Conservation (phyloP, 139 green algal genomes). For the Chlorella sp. region DNA sequence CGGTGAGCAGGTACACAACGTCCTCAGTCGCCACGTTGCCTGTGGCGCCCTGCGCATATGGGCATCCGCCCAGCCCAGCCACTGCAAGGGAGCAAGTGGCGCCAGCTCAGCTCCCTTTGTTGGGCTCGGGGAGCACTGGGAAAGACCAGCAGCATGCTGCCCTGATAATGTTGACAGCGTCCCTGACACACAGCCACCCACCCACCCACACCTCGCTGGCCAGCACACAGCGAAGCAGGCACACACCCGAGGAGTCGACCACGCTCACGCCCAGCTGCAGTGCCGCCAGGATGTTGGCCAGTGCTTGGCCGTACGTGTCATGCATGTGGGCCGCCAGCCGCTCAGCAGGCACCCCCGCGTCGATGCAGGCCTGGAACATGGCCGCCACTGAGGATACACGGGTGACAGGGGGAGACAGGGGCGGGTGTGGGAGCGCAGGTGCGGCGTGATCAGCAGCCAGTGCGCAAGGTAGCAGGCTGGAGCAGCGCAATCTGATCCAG, state of each 20-base stretch:
- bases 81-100: slow-evolving; percentile 51
- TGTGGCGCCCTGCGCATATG: slow-evolving; percentile 88
- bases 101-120: too few relatives aligned
- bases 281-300: slow-evolving; percentile 90
- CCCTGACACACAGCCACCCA: too few relatives aligned
- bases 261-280: slow-evolving; percentile 79
- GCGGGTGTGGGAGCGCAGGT: too few relatives aligned
- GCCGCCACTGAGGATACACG: slow-evolving; percentile 47
- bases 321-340: slow-evolving; percentile 92
- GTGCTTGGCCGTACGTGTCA: slow-evolving; percentile 94
- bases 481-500: too few relatives aligned
- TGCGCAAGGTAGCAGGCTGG: too few relatives aligned
- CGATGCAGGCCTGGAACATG: slow-evolving; percentile 74
- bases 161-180: too few relatives aligned
- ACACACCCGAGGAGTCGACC: slow-evolving; percentile 72
- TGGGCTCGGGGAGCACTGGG: too few relatives aligned
- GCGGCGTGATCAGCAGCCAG: too few relatives aligned
- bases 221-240: too few relatives aligned
- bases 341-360: slow-evolving; percentile 50
- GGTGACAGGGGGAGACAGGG: background rate
- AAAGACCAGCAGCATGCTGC: too few relatives aligned
- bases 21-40: slow-evolving; percentile 98
- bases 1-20: slow-evolving; percentile 92
- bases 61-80: slow-evolving; percentile 92
- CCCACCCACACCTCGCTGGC: too few relatives aligned